Evolutionary conservation across 2,329 filamentous ascomycete genomes (phyloP).

Genomic region (Apiospora pterosperma): DNA sequence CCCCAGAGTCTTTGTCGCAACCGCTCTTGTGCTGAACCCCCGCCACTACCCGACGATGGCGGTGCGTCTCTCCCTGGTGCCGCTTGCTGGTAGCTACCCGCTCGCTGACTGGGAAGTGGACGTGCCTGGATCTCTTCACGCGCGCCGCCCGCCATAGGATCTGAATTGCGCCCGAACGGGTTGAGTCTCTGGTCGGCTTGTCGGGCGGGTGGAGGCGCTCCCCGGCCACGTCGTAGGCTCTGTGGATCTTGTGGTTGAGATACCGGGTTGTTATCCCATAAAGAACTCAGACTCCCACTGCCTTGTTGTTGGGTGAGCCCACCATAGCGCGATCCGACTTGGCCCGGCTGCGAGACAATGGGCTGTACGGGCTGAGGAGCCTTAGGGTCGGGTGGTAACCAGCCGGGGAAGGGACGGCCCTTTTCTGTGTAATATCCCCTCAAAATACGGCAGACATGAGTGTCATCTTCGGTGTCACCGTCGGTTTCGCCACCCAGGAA

Average conservation of each 20-base stretch:
- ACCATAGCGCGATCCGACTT: slow-evolving; percentile 53
- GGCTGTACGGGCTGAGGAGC: slow-evolving; percentile 54
- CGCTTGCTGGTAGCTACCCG: slow-evolving; percentile 68
- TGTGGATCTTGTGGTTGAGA: slow-evolving; percentile 33
- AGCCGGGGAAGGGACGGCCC: slow-evolving; percentile 73
- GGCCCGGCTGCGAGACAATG: slow-evolving; percentile 47
- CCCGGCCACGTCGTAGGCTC: slow-evolving; percentile 43
- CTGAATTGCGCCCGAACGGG: slow-evolving; percentile 29
- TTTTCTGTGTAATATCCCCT: slow-evolving; percentile 92
- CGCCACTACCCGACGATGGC: slow-evolving; percentile 37
- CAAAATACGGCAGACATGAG: slow-evolving; percentile 89
- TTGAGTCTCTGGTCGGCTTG: slow-evolving; percentile 27
- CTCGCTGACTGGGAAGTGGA: slow-evolving; percentile 68
- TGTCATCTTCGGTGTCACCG: slow-evolving; percentile 82
- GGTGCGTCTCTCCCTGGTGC: slow-evolving; percentile 27
- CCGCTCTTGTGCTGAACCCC: slow-evolving; percentile 71
- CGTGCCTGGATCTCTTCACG: slow-evolving; percentile 43
- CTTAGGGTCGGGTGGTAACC: slow-evolving; percentile 91
- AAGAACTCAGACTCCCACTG: slow-evolving; percentile 45
- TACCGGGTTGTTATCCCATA: slow-evolving; percentile 51
- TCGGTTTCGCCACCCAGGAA: slow-evolving; percentile 65
- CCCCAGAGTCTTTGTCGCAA: slow-evolving; percentile 78
- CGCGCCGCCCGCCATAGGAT: slow-evolving; percentile 23
- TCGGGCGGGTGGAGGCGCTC: slow-evolving; percentile 28
- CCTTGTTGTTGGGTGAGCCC: slow-evolving; percentile 35